A percentile compares a stretch with the other conserved stretches of the same genome.
Evolutionary conservation across 1,139 yeast species (phyloP).

Genomic region (Blastobotrys arbuscula): DNA sequence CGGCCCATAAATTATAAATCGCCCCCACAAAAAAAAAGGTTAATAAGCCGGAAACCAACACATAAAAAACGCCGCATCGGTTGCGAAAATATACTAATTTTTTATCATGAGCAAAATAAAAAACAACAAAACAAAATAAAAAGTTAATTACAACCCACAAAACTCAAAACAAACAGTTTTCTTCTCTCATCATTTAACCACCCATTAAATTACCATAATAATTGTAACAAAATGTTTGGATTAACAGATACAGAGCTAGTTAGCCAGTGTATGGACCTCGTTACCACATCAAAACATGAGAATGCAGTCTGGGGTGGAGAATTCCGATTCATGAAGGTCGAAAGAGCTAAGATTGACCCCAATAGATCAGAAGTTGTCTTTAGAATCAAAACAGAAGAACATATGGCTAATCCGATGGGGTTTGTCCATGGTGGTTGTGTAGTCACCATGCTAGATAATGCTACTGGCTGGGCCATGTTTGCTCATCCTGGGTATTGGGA

Average conservation of each 20-base stretch:
- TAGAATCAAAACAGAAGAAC: constrained; percentile 7
- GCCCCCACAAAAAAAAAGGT: background rate
- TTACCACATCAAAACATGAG: background rate
- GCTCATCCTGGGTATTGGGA: constrained; percentile 29
- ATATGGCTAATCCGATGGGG: constrained; percentile 13
- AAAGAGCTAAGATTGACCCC: constrained; percentile 3
- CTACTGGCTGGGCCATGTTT: constrained; percentile 25
- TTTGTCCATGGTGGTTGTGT: constrained; percentile 35
- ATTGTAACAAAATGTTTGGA: background rate
- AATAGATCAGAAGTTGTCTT: constrained; percentile 5
- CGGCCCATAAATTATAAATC: background rate
- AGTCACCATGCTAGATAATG: constrained; percentile 30
- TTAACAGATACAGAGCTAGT: constrained; percentile 3
- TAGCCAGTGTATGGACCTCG: background rate
- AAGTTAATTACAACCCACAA: too few species aligned
- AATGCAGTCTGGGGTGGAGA: background rate
- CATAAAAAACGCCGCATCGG: too few species aligned
- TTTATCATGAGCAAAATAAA: too few species aligned
- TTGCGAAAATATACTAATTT: too few species aligned
- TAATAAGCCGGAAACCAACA: too few species aligned
- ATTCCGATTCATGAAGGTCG: background rate
- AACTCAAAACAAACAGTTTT: too few species aligned
- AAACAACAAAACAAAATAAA: too few species aligned
- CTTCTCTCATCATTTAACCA: too few species aligned
- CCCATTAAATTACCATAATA: too few species aligned